Evolutionary conservation across 192 early-diverging fungal genomes (phyloP).

Genomic region (Coemansia sp.): DNA sequence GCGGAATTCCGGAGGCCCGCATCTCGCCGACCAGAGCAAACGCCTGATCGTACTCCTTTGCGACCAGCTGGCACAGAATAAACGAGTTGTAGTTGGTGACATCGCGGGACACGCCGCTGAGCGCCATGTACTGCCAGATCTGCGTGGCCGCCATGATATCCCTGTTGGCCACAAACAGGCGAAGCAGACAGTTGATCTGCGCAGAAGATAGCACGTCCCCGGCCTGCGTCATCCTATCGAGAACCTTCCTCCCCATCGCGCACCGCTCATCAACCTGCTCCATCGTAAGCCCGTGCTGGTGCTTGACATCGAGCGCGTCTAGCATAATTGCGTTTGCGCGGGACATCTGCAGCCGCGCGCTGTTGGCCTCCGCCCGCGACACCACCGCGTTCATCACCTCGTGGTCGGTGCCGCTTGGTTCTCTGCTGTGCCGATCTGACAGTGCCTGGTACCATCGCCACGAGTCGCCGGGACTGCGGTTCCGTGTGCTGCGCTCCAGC

Average conservation of each 20-base stretch:
- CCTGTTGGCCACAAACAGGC: slow-evolving; percentile 7
- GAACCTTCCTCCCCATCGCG: not conserved
- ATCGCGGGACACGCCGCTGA: slow-evolving; percentile 26
- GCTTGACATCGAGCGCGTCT: not conserved
- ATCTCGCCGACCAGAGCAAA: slow-evolving; percentile 22
- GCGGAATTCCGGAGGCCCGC: slow-evolving; percentile 13
- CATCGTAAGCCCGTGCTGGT: not conserved
- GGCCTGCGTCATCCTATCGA: not conserved
- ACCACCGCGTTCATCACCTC: not conserved
- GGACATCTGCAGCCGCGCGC: not conserved
- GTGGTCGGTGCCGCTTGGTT: not conserved
- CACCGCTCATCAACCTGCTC: not conserved
- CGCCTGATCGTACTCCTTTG: slow-evolving; percentile 21
- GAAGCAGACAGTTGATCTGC: slow-evolving; percentile 14
- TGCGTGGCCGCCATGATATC: slow-evolving; percentile 16
- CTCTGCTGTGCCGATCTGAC: not conserved
- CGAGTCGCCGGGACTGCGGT: not conserved
- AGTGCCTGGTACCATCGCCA: slow-evolving; percentile 4
- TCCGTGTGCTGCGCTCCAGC: not conserved
- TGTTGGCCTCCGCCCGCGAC: not conserved
- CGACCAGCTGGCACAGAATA: slow-evolving; percentile 13
- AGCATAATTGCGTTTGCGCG: not conserved
- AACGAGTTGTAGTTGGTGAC: slow-evolving; percentile 35
- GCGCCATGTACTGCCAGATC: slow-evolving; percentile 40
- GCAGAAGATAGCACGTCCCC: not conserved